Conservation (phyloP, 2,329 filamentous ascomycete species). For the Nothomitra cinnamomea region DNA sequence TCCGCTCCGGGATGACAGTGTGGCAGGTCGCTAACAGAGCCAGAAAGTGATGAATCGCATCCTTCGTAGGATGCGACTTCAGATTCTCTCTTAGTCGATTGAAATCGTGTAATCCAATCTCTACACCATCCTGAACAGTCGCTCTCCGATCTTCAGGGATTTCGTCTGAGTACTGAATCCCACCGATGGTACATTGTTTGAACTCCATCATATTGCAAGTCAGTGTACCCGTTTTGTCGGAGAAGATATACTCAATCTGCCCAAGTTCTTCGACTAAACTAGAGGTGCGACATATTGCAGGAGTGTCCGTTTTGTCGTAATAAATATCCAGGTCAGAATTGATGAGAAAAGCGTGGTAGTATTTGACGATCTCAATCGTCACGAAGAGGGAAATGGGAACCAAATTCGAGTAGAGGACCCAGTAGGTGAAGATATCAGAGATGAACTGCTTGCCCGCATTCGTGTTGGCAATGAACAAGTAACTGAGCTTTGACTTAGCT, state of each 20-base stretch:
- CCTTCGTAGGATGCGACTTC: conserved; percentile 37
- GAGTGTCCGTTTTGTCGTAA: conserved; percentile 86
- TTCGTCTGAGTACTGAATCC: conserved; percentile 84
- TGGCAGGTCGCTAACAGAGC: conserved; percentile 79
- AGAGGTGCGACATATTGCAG: conserved; percentile 88
- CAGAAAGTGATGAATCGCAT: conserved; percentile 69
- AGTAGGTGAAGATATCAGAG: conserved; percentile 92
- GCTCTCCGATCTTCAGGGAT: conserved; percentile 80
- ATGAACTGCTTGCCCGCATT: conserved; percentile 69
- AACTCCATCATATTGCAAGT: conserved; percentile 99
- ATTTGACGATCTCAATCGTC: conserved; percentile 94
- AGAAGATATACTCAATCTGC: conserved; percentile 98
- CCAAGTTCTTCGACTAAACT: conserved; percentile 93
- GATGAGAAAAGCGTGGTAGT: conserved; percentile 94
- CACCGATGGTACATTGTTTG: conserved; percentile 81
- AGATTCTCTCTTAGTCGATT: conserved; percentile 56
- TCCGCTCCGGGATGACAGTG: conserved; percentile 87
- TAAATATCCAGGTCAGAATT: conserved; percentile 97
- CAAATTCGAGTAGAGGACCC: conserved; percentile 91
- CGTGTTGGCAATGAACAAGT: conserved; percentile 50
- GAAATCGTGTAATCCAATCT: conserved; percentile 73
- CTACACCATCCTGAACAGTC: conserved; percentile 57
- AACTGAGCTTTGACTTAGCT: conserved; percentile 44
- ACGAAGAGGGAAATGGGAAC: conserved; percentile 97
- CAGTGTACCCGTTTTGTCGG: conserved; percentile 90